Evolutionary conservation across 176 grass and related monocot genomes (phyloP).

Genomic region (Aechmea fasciata): DNA sequence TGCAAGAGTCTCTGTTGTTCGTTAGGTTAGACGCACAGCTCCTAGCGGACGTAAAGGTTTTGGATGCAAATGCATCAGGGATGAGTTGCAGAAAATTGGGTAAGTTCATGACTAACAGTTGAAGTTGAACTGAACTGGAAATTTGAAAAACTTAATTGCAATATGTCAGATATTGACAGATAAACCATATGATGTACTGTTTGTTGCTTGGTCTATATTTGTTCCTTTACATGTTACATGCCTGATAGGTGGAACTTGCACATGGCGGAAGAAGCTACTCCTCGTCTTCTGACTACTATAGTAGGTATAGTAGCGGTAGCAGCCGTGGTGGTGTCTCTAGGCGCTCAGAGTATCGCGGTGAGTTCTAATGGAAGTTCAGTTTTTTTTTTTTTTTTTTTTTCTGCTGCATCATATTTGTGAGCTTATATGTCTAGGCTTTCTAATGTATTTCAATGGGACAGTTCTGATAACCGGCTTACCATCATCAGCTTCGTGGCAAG

Average conservation of each 20-base stretch:
- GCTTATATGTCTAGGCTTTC: not conserved
- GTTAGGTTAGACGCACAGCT: too few relatives aligned
- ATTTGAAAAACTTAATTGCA: too few relatives aligned
- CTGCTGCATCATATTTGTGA: not conserved
- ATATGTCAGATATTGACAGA: too few relatives aligned
- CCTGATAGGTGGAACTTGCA: constrained; percentile 71
- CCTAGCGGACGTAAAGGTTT: too few relatives aligned
- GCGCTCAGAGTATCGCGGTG: constrained; percentile 75
- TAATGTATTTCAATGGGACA: constrained; percentile 14
- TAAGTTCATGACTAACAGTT: too few relatives aligned
- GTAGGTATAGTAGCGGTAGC: constrained; percentile 43
- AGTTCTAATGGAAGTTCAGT: not conserved
- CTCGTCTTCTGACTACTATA: constrained; percentile 37
- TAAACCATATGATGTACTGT: too few relatives aligned
- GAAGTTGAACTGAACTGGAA: too few relatives aligned
- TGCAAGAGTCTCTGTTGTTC: too few relatives aligned
- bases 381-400: not conserved
- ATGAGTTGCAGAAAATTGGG: too few relatives aligned
- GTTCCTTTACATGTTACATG: not conserved
- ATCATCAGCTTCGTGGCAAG: constrained; percentile 98
- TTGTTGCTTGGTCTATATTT: not conserved
- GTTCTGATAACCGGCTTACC: constrained; percentile 76
- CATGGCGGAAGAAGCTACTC: constrained; percentile 78
- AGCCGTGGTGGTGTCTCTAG: constrained; percentile 69
- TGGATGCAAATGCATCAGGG: too few relatives aligned